Evolutionary conservation across 169 alveolate species (phyloP).

Genomic region (Cryptosporidium bovis): DNA sequence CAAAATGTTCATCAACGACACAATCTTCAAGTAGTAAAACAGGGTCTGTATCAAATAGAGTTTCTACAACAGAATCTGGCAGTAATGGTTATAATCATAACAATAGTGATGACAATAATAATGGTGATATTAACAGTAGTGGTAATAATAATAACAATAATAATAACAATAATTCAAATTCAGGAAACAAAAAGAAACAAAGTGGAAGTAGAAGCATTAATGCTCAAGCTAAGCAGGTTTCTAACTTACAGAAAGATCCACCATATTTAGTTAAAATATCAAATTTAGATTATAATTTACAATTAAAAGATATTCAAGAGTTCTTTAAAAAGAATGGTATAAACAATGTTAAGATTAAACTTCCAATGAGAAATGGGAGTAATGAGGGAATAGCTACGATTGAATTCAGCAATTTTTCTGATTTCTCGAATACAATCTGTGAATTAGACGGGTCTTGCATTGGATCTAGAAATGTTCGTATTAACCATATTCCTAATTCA

Average conservation of each 20-base stretch:
- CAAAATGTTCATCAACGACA: neutral
- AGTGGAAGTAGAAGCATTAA: neutral
- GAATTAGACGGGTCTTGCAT: constrained; percentile 40
- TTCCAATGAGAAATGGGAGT: constrained; percentile 60
- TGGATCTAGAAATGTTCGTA: constrained; percentile 70
- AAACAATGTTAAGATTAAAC: constrained; percentile 30
- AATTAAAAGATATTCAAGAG: constrained; percentile 31
- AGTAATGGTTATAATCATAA: no score
- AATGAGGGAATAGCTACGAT: constrained; percentile 59
- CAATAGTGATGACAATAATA: neutral
- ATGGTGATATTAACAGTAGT: neutral
- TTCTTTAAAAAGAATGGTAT: constrained; percentile 41
- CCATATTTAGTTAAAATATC: constrained; percentile 55
- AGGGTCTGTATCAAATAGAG: neutral
- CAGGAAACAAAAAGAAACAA: neutral
- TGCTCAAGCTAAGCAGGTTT: neutral
- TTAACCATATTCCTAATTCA: neutral
- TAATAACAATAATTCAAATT: neutral
- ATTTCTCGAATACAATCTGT: constrained; percentile 17
- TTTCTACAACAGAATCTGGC: neutral
- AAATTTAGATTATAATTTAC: constrained; percentile 54
- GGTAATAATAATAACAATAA: constrained; percentile 11
- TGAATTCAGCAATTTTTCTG: constrained; percentile 63
- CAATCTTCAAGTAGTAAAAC: neutral
- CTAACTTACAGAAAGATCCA: constrained; percentile 57